These are phyloP conservation scores for Phaeoacremonium minimum DNA, from an alignment of 2,329 filamentous ascomycete genomes.

Conservation along the genomic window DNA sequence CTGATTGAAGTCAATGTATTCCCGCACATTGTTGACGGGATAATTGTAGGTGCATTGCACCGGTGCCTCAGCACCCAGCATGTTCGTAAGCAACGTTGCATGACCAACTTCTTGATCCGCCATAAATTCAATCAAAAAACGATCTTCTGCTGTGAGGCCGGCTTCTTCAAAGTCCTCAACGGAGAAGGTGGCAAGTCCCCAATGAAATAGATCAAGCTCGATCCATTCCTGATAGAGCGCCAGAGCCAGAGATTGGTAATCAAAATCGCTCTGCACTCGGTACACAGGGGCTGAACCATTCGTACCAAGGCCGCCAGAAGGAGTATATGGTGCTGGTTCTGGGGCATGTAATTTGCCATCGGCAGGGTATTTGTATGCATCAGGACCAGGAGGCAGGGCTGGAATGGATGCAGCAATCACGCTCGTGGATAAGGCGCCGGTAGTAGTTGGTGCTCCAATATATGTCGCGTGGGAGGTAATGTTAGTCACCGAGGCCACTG, in stretches of 20 bases:
- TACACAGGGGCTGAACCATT: slow-evolving; percentile 76
- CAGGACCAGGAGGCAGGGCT: slow-evolving; percentile 51
- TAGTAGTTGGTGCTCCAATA: slow-evolving; percentile 61
- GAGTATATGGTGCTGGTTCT: slow-evolving; percentile 68
- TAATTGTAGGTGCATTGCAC: slow-evolving; percentile 80
- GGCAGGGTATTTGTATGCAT: slow-evolving; percentile 65
- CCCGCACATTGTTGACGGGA: slow-evolving; percentile 67
- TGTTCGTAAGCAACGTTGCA: slow-evolving; percentile 71
- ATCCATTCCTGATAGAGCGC: slow-evolving; percentile 82
- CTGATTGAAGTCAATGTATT: slow-evolving; percentile 81
- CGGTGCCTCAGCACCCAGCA: slow-evolving; percentile 67
- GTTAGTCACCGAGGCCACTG: slow-evolving; percentile 39
- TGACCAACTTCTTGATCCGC: slow-evolving; percentile 72
- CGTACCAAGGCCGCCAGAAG: slow-evolving; percentile 69
- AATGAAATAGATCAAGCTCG: slow-evolving; percentile 78
- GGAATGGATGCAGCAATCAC: slow-evolving; percentile 55
- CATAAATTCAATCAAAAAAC: slow-evolving; percentile 72
- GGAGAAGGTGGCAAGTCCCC: slow-evolving; percentile 66
- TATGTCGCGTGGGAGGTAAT: slow-evolving; percentile 66
- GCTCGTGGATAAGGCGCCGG: slow-evolving; percentile 60
- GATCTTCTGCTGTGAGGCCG: slow-evolving; percentile 65
- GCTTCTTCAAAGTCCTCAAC: slow-evolving; percentile 64
- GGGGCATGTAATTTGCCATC: slow-evolving; percentile 65
- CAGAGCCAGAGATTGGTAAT: slow-evolving; percentile 72
- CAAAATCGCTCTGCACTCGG: slow-evolving; percentile 75